phyloP scores from a whole-genome alignment of 352 stramenopile species.

The Pythium monospermum region DNA sequence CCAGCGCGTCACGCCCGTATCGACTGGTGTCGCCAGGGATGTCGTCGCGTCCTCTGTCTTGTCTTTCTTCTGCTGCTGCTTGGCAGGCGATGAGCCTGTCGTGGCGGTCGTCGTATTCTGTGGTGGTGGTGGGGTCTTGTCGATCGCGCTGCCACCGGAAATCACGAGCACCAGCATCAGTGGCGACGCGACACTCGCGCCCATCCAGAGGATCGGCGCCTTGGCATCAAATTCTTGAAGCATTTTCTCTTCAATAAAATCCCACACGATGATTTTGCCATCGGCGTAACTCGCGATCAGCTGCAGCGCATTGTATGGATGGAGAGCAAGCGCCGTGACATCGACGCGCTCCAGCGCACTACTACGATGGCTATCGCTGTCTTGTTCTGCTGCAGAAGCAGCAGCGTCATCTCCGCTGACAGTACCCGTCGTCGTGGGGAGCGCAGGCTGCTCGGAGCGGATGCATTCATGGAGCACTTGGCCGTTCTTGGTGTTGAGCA shows the following conservation, averaged over 20 bases:
- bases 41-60: conserved; percentile 5
- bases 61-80: conserved; percentile 14
- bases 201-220: conserved; percentile 64
- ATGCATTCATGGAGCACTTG: conserved; percentile 72
- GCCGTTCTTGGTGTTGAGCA: conserved; percentile 66
- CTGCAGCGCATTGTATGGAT: conserved; percentile 68
- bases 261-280: conserved; percentile 62
- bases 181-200: conserved; percentile 40
- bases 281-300: conserved; percentile 66
- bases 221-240: conserved; percentile 47
- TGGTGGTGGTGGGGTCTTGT: conserved; percentile 4
- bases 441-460: conserved; percentile 23
- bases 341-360: conserved; percentile 17
- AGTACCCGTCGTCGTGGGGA: background rate
- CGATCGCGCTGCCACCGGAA: conserved; percentile 9
- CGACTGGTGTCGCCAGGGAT: background rate
- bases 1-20: conserved; percentile 32
- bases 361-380: background rate
- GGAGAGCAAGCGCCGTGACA: conserved; percentile 50
- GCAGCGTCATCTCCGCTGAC: background rate
- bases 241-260: conserved; percentile 69
- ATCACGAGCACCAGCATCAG: conserved; percentile 64
- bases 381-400: background rate
- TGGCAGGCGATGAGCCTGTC: background rate
- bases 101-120: no score